Evolutionary conservation across 192 early-diverging fungal species (phyloP), one percentile per base, ranked within the genome.

Genomic region (Coemansia nantahalensis): DNA sequence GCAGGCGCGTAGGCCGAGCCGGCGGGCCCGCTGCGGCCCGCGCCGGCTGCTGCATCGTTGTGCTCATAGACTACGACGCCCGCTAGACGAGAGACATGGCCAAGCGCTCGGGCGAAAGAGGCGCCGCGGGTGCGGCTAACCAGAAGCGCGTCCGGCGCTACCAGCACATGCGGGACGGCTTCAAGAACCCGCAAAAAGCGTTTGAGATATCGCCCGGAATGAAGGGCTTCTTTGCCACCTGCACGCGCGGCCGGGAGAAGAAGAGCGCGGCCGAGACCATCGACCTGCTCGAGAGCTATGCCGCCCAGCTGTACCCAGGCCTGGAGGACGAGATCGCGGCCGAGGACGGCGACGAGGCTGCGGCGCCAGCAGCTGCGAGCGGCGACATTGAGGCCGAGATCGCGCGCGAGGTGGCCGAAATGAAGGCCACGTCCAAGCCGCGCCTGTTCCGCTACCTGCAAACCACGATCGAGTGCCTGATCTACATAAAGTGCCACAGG

Each of bases 171-270:
- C 51, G 40, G 7, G 68, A 71, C 30, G 56, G 74, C 11, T 45
- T 66, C 51, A 70, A 50, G 52, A 70, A 71, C 51, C 59, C 59
- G 21, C 55, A 70, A 13, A 70, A 62, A 30, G 45, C 45, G n/a
- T 77, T 77, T 39, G 67, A 66, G 6, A 66, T 77, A 6, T 69
- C 74, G 15, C 74, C 74, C 0, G 63, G 63, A 13, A 77, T 77
- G 74, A 69, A 59, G 55, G 74, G 74, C 8, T 71, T 77, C 30
- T 77, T 77, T 49, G 68, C 52, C 32, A 66, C 74, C 8, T 71
- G 68, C 44, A 62, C 38, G 16, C 67, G 74, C 28, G 62, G 68
- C 16, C 42, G 59, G 24, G 74, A 77, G 48, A 66, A 60, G 48
- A 77, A 71, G 28, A 48, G 62, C 48, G 74, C 68, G 1, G 23